Conservation (phyloP, 768 basidiomycete species). For the Pseudohyphozyma bogoriensis region DNA sequence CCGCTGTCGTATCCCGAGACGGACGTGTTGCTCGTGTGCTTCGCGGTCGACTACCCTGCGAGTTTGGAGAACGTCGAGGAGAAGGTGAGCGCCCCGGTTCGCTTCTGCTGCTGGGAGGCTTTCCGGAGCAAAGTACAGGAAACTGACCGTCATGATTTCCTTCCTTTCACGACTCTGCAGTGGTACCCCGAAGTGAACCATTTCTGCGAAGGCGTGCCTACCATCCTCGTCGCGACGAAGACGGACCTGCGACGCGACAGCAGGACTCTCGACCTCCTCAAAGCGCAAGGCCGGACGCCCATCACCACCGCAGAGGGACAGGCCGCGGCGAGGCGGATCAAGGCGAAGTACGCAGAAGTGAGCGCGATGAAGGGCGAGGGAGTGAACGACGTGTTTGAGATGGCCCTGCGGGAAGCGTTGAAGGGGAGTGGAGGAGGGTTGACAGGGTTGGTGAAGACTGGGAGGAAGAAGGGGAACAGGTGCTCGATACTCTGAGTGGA, state of each 20-base stretch:
- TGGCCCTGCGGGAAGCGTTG: conserved; percentile 77
- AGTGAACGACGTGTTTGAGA: conserved; percentile 82
- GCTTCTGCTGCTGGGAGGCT: conserved; percentile 33
- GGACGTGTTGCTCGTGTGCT: conserved; percentile 97
- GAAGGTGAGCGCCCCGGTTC: conserved; percentile 73
- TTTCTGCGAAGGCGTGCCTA: conserved; percentile 78
- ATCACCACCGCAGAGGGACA: conserved; percentile 73
- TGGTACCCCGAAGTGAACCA: conserved; percentile 91
- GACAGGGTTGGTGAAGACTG: conserved; percentile 44
- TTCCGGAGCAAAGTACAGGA: conserved; percentile 42
- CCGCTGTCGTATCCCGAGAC: conserved; percentile 96
- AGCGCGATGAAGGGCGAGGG: conserved; percentile 83
- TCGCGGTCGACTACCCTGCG: conserved; percentile 93
- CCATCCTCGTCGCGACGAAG: conserved; percentile 89
- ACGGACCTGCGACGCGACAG: conserved; percentile 80
- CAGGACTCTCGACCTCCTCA: conserved; percentile 73
- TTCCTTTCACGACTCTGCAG: conserved; percentile 45
- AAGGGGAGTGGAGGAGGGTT: conserved; percentile 47
- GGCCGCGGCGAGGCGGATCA: conserved; percentile 81
- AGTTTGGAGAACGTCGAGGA: conserved; percentile 98
- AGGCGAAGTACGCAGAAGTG: conserved; percentile 78
- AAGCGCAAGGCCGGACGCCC: conserved; percentile 64
- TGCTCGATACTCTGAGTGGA: too few relatives aligned
- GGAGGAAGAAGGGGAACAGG: too few relatives aligned
- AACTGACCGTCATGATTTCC: conserved; percentile 55